These are phyloP conservation scores for Macroventuria anomochaeta DNA, from an alignment of 2,329 filamentous ascomycete species.

Conservation along the genomic window DNA sequence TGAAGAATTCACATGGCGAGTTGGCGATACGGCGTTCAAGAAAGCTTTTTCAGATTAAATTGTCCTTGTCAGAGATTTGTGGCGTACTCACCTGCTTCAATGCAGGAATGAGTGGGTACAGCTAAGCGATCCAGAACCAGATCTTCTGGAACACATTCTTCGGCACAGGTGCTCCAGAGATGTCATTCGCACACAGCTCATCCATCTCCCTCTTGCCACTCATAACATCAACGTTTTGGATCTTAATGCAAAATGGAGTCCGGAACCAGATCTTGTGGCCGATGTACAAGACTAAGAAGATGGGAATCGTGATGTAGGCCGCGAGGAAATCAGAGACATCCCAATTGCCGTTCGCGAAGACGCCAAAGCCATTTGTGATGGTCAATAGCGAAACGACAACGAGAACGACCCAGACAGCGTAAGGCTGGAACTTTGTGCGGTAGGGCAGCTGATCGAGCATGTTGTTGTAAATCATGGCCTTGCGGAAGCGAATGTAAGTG, in stretches of 20 bases:
- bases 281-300: conserved; percentile 44
- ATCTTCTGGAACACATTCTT: conserved; percentile 44
- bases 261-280: conserved; percentile 44
- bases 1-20: not conserved
- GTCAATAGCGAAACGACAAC: conserved; percentile 53
- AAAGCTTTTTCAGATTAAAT: not conserved
- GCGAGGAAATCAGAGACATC: conserved; percentile 58
- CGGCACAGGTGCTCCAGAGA: conserved; percentile 38
- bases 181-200: conserved; percentile 42
- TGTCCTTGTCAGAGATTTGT: conserved; percentile 2
- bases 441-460: conserved; percentile 64
- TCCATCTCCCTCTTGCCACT: conserved; percentile 47
- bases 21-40: not conserved
- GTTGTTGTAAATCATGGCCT: conserved; percentile 55
- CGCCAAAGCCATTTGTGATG: conserved; percentile 51
- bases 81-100: not conserved
- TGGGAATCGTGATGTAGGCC: conserved; percentile 55
- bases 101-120: not conserved
- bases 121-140: conserved; percentile 49
- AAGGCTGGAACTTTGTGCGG: conserved; percentile 56
- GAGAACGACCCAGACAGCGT: conserved; percentile 65
- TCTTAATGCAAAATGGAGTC: conserved; percentile 36
- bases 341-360: conserved; percentile 61
- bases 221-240: conserved; percentile 43
- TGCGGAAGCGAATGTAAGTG: conserved; percentile 66